These are phyloP conservation scores for Hyaloscypha hepaticicola DNA, from an alignment of 495 filamentous ascomycete genomes.

Conservation along the genomic window DNA sequence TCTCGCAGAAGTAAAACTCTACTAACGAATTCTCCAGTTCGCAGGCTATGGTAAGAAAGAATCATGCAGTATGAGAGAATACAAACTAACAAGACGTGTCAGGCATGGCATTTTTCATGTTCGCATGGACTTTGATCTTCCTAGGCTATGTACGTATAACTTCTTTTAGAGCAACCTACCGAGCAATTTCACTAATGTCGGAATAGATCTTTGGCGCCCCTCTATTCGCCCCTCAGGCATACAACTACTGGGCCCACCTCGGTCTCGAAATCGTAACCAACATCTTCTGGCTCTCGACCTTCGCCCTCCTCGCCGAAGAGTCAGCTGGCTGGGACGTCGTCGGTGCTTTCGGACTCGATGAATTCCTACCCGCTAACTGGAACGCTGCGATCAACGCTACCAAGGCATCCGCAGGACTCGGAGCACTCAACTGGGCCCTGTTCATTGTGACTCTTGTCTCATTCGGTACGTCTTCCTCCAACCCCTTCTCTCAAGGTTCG, in stretches of 20 bases:
- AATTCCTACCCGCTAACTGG: background rate
- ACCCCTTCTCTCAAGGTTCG: background rate
- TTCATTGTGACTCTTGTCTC: conserved; percentile 13
- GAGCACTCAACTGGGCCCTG: conserved; percentile 13
- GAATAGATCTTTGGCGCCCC: conserved; percentile 8
- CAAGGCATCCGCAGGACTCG: conserved; percentile 16
- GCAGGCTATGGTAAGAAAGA: conserved; percentile 7
- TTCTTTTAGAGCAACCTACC: background rate
- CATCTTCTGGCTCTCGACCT: conserved; percentile 25
- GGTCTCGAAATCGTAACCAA: conserved; percentile 13
- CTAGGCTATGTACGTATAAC: conserved; percentile 6
- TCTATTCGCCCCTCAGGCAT: conserved; percentile 9
- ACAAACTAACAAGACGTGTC: background rate
- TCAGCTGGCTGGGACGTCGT: background rate
- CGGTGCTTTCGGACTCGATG: background rate
- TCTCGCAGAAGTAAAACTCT: background rate
- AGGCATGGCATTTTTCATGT: conserved; percentile 16
- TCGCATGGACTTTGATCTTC: conserved; percentile 20
- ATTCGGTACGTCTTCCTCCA: conserved; percentile 8
- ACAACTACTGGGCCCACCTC: conserved; percentile 20
- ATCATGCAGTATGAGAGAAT: background rate
- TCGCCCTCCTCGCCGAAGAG: conserved; percentile 18
- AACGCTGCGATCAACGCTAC: conserved; percentile 2
- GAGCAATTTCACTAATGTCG: background rate
- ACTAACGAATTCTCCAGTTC: background rate